Base-by-base conservation (phyloP, 176 grass and related monocot genomes). In the Pontederia paniculata region DNA sequence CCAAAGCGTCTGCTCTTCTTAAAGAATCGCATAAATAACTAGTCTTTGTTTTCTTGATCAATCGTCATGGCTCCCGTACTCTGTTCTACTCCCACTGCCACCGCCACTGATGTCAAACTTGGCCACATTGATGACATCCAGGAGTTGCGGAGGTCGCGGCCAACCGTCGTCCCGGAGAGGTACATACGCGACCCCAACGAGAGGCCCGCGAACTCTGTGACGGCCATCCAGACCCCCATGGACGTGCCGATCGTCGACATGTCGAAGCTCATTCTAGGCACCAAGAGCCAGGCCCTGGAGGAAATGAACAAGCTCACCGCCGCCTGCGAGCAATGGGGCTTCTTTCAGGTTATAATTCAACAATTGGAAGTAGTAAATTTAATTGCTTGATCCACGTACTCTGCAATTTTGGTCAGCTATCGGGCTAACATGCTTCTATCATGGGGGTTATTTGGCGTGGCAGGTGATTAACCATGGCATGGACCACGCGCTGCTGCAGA, bases 391-490 rank as follows among this genome's bases (percentile, higher is more conserved):
- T 61, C 42, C 7, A n/a, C 9, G 8, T n/a, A 4, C 5, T 60
- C 14, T 12, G 37, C 6, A 17, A 21, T 12, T 21, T 12, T 44
- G 9, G 8, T 19, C 2, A 15, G 41, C 17, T 10, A 7, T 12
- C 18, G 20, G 52, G 23, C 11, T 11, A 10, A 50, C 8, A 12
- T 13, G 28, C 28, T 7, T 37, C 5, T 3, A 6, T 6, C 5
- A 37, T 37, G 8, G 17, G 18, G 18, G n/a, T 9, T 44, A n/a
- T 3, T 11, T 12, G 16, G 17, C 12, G 12, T 21, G 23, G 44
- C n/a, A 85, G 88, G 80, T 95, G 0, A 67, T 95, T 55, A 95
- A 89, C 74, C 89, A 95, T 60, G 89, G 84, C 48, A 70, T 95
- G 9, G 78, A 73, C 12, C 15, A 70, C 0, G 41, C 49, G 54